These are phyloP conservation scores for Neofusicoccum ribis DNA, from an alignment of 2,329 filamentous ascomycete species.

Conservation along the genomic window DNA sequence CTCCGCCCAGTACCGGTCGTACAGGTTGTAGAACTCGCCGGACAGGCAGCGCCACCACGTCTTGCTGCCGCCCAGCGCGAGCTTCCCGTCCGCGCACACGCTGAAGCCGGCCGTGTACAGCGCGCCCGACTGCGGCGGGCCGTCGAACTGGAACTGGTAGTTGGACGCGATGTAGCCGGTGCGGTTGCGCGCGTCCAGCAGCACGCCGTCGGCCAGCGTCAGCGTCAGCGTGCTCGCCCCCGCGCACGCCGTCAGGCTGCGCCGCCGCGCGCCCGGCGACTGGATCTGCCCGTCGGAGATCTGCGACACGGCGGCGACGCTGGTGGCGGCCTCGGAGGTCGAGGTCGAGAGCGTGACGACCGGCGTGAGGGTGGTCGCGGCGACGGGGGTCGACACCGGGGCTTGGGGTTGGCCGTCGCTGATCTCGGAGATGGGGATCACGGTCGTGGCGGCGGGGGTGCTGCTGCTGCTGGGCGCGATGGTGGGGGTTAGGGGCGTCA, in stretches of 20 bases:
- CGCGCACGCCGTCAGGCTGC: neutral
- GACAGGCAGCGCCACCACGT: constrained; percentile 75
- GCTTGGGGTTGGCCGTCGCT: constrained; percentile 32
- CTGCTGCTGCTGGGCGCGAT: too few species aligned
- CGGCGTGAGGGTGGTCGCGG: neutral
- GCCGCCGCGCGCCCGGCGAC: neutral
- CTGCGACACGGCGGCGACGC: constrained; percentile 8
- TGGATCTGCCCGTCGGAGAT: constrained; percentile 23
- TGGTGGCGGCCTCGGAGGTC: neutral
- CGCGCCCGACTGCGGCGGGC: constrained; percentile 63
- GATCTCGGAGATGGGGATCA: constrained; percentile 28
- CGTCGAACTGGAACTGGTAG: constrained; percentile 59
- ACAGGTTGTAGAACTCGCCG: constrained; percentile 78
- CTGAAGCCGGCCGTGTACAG: constrained; percentile 76
- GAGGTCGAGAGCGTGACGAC: neutral
- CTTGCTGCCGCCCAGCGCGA: constrained; percentile 68
- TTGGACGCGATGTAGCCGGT: constrained; percentile 82
- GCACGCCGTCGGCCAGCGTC: constrained; percentile 62
- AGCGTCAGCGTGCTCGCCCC: constrained; percentile 55
- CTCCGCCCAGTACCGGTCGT: constrained; percentile 65
- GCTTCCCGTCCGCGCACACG: constrained; percentile 64
- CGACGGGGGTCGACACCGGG: neutral
- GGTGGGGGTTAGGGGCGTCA: neutral
- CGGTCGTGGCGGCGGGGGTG: neutral
- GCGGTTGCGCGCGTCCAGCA: constrained; percentile 65